Conservation (phyloP, 2,329 filamentous ascomycete genomes). For the Coniochaeta prunicola region DNA sequence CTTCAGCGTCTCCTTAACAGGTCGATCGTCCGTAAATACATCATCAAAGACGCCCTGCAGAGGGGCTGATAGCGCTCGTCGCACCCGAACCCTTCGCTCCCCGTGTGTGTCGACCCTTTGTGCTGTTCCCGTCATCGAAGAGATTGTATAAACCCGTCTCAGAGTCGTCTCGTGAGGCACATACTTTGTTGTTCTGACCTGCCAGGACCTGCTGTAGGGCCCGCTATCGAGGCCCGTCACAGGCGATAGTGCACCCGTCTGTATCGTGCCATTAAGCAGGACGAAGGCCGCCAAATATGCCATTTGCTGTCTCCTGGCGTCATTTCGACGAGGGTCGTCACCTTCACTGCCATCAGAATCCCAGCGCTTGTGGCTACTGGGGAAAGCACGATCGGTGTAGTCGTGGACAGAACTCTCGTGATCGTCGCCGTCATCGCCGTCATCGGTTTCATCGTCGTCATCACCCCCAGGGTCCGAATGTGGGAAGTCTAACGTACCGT, state of each 20-base stretch:
- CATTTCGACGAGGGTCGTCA: background rate
- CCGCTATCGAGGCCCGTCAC: background rate
- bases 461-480: background rate
- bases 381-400: background rate
- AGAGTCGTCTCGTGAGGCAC: background rate
- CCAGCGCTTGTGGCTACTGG: background rate
- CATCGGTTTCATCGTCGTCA: background rate
- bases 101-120: background rate
- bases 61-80: background rate
- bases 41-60: background rate
- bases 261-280: background rate
- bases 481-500: background rate
- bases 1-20: background rate
- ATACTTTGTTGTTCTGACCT: background rate
- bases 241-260: background rate
- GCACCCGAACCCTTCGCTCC: background rate
- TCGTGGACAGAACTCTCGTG: background rate
- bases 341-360: background rate
- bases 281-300: background rate
- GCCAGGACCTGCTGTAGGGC: background rate
- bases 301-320: background rate
- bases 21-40: background rate
- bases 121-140: background rate
- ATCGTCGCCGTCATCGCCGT: background rate
- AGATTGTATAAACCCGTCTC: background rate